These are phyloP conservation scores for Beauveria varroae DNA, from an alignment of 2,329 filamentous ascomycete species.

Conservation along the genomic window DNA sequence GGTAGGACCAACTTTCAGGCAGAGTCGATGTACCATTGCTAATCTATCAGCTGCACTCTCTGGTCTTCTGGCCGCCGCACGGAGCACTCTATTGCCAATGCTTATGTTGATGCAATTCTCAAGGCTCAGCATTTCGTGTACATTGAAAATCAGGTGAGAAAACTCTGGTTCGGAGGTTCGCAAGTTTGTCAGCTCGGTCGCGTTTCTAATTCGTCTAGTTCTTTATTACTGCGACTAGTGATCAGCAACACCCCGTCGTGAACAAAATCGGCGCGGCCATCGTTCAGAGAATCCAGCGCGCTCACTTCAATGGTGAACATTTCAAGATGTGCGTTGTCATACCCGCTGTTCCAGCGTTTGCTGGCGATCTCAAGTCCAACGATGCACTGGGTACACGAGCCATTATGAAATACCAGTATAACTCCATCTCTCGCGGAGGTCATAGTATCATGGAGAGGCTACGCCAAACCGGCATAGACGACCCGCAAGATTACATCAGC, in stretches of 20 bases:
- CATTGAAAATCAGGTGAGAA: slow-evolving; percentile 61
- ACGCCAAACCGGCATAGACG: slow-evolving; percentile 56
- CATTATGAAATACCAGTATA: slow-evolving; percentile 85
- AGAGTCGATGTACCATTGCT: background rate
- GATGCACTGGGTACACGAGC: slow-evolving; percentile 69
- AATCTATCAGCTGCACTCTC: slow-evolving; percentile 31
- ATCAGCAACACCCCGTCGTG: slow-evolving; percentile 62
- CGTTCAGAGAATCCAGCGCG: slow-evolving; percentile 67
- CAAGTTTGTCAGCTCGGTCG: background rate
- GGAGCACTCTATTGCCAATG: slow-evolving; percentile 77
- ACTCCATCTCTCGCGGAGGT: slow-evolving; percentile 69
- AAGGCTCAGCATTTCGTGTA: slow-evolving; percentile 68
- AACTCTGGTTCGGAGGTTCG: background rate
- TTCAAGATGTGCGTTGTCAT: slow-evolving; percentile 75
- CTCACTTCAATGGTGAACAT: slow-evolving; percentile 54
- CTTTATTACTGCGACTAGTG: slow-evolving; percentile 74
- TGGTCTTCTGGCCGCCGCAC: slow-evolving; percentile 46
- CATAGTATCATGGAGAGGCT: slow-evolving; percentile 71
- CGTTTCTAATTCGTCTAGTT: slow-evolving; percentile 43
- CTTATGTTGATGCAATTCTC: slow-evolving; percentile 66
- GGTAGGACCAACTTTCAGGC: slow-evolving; percentile 23
- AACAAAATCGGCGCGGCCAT: slow-evolving; percentile 76
- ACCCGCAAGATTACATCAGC: slow-evolving; percentile 66
- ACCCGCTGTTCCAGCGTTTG: slow-evolving; percentile 74
- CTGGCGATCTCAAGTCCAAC: slow-evolving; percentile 68